These are phyloP conservation scores for Coprinopsis strossmayeri DNA, from an alignment of 768 basidiomycete species.

Conservation along the genomic window DNA sequence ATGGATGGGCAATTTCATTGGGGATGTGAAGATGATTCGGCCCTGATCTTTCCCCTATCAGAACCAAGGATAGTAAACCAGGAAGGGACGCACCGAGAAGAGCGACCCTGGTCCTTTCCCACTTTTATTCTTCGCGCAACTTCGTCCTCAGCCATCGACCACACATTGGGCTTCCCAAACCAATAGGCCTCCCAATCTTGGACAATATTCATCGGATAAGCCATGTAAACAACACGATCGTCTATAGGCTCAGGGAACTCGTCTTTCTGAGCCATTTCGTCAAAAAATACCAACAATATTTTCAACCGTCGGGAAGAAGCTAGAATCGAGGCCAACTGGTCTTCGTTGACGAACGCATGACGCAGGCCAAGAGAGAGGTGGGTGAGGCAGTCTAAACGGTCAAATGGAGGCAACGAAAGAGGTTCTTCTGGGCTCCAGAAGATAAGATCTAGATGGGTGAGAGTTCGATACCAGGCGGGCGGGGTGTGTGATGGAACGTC, in stretches of 20 bases:
- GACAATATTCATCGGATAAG: constrained; percentile 23
- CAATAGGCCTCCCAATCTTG: constrained; percentile 29
- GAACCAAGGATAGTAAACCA: not conserved
- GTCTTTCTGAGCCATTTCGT: constrained; percentile 20
- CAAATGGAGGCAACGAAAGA: constrained; percentile 22
- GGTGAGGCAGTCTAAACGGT: constrained; percentile 22
- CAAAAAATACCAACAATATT: constrained; percentile 22
- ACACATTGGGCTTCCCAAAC: constrained; percentile 19
- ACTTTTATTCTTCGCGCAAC: constrained; percentile 11
- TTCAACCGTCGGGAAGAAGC: constrained; percentile 19
- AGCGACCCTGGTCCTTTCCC: constrained; percentile 1
- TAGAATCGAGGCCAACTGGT: constrained; percentile 20
- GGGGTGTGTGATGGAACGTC: constrained; percentile 7
- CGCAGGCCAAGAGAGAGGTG: constrained; percentile 26
- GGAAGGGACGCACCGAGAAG: not conserved
- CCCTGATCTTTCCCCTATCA: too few relatives aligned
- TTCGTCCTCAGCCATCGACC: constrained; percentile 27
- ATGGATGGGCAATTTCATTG: not conserved
- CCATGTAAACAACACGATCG: constrained; percentile 25
- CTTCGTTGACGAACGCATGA: constrained; percentile 16
- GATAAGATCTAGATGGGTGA: constrained; percentile 33
- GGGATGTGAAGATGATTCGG: not conserved
- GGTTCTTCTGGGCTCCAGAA: constrained; percentile 24
- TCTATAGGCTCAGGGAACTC: constrained; percentile 18
- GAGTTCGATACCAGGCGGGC: constrained; percentile 19